A percentile compares a stretch with the other conserved stretches of the same genome.
Conservation (phyloP, 139 green algal species). For the Spirogloea muscicola region DNA sequence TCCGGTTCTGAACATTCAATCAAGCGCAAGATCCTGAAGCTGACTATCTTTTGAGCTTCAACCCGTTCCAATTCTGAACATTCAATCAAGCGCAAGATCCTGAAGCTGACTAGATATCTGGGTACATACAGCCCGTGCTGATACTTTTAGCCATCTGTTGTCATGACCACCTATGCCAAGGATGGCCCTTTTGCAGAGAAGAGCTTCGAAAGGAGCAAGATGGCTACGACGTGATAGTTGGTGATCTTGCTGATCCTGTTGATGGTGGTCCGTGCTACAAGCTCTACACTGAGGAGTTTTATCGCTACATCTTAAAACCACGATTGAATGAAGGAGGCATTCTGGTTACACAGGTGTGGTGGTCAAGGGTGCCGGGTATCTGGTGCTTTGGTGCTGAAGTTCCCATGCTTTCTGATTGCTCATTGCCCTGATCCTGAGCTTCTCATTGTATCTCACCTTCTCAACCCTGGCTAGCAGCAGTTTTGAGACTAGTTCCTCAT, state of each 20-base stretch:
- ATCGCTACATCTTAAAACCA: conserved; percentile 61
- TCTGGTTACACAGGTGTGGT: conserved; percentile 69
- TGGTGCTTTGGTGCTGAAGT: no score
- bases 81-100: background rate
- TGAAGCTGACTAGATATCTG: no score
- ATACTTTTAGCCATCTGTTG: background rate
- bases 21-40: no score
- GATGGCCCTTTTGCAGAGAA: conserved; percentile 9
- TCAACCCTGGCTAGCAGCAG: no score
- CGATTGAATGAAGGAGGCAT: conserved; percentile 76
- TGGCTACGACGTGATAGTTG: conserved; percentile 86
- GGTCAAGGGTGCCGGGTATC: no score
- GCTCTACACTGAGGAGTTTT: conserved; percentile 76
- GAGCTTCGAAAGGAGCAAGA: conserved; percentile 44
- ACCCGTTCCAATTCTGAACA: background rate
- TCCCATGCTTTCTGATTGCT: no score
- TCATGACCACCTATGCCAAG: background rate
- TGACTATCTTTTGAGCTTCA: background rate
- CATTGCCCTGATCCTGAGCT: no score
- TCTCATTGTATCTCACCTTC: no score
- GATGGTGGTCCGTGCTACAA: conserved; percentile 85
- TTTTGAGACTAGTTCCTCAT: no score
- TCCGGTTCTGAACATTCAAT: no score
- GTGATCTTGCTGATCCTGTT: conserved; percentile 85
- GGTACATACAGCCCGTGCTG: background rate